A percentile compares a stretch with the other conserved stretches of the same genome.
These are phyloP conservation scores for Ogataea kodamae DNA, from an alignment of 805 yeast genomes.

Conservation along the genomic window DNA sequence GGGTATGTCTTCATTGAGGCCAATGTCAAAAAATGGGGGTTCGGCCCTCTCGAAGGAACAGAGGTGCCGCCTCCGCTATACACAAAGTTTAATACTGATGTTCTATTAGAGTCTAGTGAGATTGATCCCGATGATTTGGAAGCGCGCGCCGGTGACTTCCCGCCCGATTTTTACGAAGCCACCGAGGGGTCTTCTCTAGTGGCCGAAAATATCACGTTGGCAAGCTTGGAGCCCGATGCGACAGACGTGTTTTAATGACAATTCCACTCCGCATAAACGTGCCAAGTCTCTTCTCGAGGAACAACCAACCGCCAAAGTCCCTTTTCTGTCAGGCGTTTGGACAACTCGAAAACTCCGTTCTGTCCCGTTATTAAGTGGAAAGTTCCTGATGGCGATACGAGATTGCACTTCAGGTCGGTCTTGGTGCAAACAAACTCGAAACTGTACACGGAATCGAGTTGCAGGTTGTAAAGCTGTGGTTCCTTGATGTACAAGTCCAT, in stretches of 20 bases:
- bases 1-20: conserved; percentile 92
- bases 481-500: conserved; percentile 79
- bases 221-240: conserved; percentile 19
- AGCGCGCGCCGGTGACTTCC: conserved; percentile 41
- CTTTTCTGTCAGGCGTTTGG: conserved; percentile 58
- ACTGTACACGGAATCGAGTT: conserved; percentile 54
- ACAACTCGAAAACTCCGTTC: conserved; percentile 52
- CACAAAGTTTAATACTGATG: conserved; percentile 73
- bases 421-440: conserved; percentile 62
- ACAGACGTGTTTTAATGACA: conserved; percentile 4
- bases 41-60: conserved; percentile 84
- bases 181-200: conserved; percentile 32
- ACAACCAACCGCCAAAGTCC: conserved; percentile 87
- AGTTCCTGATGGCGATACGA: conserved; percentile 85
- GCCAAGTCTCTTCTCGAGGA: conserved; percentile 78
- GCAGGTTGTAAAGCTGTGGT: conserved; percentile 72
- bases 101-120: conserved; percentile 62
- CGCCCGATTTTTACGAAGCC: conserved; percentile 53
- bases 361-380: conserved; percentile 54
- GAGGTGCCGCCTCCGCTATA: conserved; percentile 95
- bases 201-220: conserved; percentile 31
- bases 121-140: conserved; percentile 47
- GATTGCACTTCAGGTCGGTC: conserved; percentile 45
- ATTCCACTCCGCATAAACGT: conserved; percentile 89
- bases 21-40: conserved; percentile 93